phyloP scores from a whole-genome alignment of 2,329 filamentous ascomycete species.

The Colletotrichum gigasporum region DNA sequence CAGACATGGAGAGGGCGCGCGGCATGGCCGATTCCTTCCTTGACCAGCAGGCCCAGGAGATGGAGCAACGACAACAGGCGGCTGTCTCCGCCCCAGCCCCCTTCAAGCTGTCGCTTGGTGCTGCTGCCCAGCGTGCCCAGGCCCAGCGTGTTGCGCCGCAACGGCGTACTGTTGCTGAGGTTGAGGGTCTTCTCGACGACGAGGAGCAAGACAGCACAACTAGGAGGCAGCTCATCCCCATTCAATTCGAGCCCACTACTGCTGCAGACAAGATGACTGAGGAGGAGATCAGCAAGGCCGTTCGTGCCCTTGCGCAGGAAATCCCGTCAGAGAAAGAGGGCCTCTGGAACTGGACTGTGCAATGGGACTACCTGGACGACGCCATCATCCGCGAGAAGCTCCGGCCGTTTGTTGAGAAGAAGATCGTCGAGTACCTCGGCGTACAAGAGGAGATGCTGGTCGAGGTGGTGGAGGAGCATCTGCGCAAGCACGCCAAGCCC shows the following conservation, averaged over 20 bases:
- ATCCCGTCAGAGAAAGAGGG: constrained; percentile 89
- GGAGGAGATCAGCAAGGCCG: constrained; percentile 86
- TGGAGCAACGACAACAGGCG: constrained; percentile 60
- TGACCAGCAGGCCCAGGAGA: constrained; percentile 82
- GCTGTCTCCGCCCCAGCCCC: constrained; percentile 67
- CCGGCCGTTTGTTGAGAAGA: constrained; percentile 95
- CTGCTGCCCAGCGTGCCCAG: constrained; percentile 79
- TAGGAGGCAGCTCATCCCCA: constrained; percentile 81
- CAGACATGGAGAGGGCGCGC: constrained; percentile 79
- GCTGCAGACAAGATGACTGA: constrained; percentile 78
- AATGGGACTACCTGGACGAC: constrained; percentile 92
- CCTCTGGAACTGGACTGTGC: constrained; percentile 91
- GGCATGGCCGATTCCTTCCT: constrained; percentile 93
- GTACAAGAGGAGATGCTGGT: constrained; percentile 97
- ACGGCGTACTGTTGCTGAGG: constrained; percentile 87
- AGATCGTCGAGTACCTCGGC: constrained; percentile 95
- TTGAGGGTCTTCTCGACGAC: constrained; percentile 93
- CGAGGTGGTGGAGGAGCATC: constrained; percentile 88
- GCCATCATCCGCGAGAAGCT: constrained; percentile 84
- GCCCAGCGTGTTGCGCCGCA: constrained; percentile 64
- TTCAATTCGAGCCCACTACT: constrained; percentile 79
- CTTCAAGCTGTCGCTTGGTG: constrained; percentile 93
- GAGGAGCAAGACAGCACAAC: constrained; percentile 82
- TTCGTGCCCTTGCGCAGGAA: constrained; percentile 83
- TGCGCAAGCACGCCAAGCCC: constrained; percentile 79